These are phyloP conservation scores for Cyclotella baltica DNA, from an alignment of 108 stramenopile species.

Conservation along the genomic window DNA sequence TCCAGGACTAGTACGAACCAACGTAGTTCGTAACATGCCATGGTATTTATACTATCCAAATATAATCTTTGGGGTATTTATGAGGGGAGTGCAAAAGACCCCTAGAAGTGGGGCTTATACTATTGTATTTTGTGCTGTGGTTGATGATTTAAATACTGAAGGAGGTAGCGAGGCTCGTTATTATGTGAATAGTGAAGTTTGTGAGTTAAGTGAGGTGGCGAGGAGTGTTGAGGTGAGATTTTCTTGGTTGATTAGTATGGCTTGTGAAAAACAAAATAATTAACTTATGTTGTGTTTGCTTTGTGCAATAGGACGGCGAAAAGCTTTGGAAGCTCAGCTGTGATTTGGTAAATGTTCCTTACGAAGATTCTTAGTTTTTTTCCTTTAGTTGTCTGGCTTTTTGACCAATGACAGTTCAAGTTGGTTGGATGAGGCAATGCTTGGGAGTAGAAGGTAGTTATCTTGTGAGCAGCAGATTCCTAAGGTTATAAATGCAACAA, in stretches of 20 bases:
- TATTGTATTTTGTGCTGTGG: constrained; percentile 63
- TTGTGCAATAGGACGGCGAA: constrained; percentile 30
- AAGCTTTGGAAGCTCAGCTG: constrained; percentile 53
- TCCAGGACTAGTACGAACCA: constrained; percentile 91
- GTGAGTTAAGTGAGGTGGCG: constrained; percentile 19
- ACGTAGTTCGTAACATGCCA: constrained; percentile 87
- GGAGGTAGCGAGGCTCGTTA: constrained; percentile 27
- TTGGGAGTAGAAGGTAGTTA: no score
- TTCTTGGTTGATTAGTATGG: neutral
- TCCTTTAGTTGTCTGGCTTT: neutral
- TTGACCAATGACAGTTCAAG: neutral
- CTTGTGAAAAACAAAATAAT: neutral
- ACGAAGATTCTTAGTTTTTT: neutral
- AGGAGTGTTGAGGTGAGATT: constrained; percentile 17
- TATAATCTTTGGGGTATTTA: constrained; percentile 55
- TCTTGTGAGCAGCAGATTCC: no score
- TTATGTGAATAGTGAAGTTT: constrained; percentile 49
- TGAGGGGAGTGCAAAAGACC: constrained; percentile 75
- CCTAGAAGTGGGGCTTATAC: constrained; percentile 84
- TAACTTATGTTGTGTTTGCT: neutral
- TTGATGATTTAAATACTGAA: constrained; percentile 15
- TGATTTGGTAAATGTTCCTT: constrained; percentile 28
- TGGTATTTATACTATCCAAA: constrained; percentile 77
- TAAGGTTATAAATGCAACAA: no score
- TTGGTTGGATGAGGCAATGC: neutral